Conservation (phyloP, 2,329 filamentous ascomycete genomes). For the Tricladium varicosporioides region DNA sequence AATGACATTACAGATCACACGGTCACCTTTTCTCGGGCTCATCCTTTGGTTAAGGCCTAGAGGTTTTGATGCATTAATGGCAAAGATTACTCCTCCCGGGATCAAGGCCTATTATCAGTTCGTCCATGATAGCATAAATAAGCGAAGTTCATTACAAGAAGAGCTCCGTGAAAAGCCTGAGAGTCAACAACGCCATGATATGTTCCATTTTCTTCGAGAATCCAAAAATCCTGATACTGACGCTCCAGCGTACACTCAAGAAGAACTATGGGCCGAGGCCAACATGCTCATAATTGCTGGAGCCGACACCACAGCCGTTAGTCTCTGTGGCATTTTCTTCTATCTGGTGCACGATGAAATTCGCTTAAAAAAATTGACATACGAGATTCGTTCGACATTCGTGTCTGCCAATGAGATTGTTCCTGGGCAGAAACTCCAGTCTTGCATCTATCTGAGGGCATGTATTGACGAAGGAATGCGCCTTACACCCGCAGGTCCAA, state of each 20-base stretch:
- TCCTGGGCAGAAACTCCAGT: slow-evolving; percentile 21
- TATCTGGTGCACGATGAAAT: slow-evolving; percentile 35
- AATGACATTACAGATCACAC: neutral
- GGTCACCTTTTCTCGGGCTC: neutral
- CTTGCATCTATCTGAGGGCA: slow-evolving; percentile 38
- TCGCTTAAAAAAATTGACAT: slow-evolving; percentile 28
- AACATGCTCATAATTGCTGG: slow-evolving; percentile 28
- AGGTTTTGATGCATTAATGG: slow-evolving; percentile 2
- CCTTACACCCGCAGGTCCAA: slow-evolving; percentile 14
- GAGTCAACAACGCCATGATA: slow-evolving; percentile 33
- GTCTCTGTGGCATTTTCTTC: slow-evolving; percentile 37
- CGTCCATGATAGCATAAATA: neutral
- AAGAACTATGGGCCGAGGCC: slow-evolving; percentile 24
- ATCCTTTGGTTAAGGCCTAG: slow-evolving; percentile 8
- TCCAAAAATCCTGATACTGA: slow-evolving; percentile 70
- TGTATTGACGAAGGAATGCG: slow-evolving; percentile 34
- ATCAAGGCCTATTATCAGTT: neutral
- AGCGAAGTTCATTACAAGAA: neutral
- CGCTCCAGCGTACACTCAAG: slow-evolving; percentile 35
- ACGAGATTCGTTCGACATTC: slow-evolving; percentile 13
- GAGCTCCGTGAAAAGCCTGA: neutral
- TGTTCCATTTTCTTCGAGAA: slow-evolving; percentile 73
- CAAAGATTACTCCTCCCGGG: neutral
- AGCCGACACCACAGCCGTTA: slow-evolving; percentile 39
- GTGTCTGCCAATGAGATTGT: slow-evolving; percentile 31